A percentile compares a stretch with the other conserved stretches of the same genome.
These are phyloP conservation scores for Musa schizocarpa DNA, from an alignment of 176 grass and related monocot genomes.

Conservation along the genomic window DNA sequence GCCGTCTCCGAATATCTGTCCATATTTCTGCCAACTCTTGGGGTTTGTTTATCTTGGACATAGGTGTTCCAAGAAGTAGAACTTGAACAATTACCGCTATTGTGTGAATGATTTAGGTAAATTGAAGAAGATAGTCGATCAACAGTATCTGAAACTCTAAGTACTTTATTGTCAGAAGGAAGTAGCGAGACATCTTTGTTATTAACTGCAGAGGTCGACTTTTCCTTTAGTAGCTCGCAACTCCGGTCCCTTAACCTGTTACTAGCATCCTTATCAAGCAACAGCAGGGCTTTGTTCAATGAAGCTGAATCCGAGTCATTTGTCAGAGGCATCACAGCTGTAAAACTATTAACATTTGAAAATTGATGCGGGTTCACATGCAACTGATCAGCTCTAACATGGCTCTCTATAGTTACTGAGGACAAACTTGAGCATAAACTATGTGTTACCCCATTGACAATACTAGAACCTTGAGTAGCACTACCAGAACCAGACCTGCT, in stretches of 20 bases:
- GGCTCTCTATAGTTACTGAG: conserved; percentile 44
- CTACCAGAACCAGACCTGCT: conserved; percentile 15
- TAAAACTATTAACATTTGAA: conserved; percentile 12
- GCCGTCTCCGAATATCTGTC: conserved; percentile 20
- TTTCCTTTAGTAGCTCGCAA: conserved; percentile 30
- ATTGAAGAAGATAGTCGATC: conserved; percentile 19
- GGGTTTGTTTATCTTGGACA: conserved; percentile 18
- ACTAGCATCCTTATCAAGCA: conserved; percentile 22
- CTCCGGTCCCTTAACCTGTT: conserved; percentile 37
- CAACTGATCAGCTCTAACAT: conserved; percentile 23
- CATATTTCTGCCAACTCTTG: conserved; percentile 15
- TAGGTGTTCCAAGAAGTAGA: conserved; percentile 24
- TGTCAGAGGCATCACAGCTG: conserved; percentile 1
- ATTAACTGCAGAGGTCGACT: conserved; percentile 8
- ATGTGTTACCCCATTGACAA: conserved; percentile 20
- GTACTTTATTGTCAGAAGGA: conserved; percentile 18
- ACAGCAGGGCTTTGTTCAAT: conserved; percentile 17
- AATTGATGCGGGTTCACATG: conserved; percentile 17
- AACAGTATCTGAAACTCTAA: conserved; percentile 20
- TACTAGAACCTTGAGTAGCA: conserved; percentile 24
- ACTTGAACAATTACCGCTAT: conserved; percentile 1
- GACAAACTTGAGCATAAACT: conserved; percentile 38
- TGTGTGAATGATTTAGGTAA: conserved; percentile 18
- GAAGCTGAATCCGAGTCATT: conserved; percentile 16
- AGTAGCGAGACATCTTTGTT: conserved; percentile 15